Conservation (phyloP, 1,139 yeast genomes). For the Debaryomycetaceae sp. region DNA sequence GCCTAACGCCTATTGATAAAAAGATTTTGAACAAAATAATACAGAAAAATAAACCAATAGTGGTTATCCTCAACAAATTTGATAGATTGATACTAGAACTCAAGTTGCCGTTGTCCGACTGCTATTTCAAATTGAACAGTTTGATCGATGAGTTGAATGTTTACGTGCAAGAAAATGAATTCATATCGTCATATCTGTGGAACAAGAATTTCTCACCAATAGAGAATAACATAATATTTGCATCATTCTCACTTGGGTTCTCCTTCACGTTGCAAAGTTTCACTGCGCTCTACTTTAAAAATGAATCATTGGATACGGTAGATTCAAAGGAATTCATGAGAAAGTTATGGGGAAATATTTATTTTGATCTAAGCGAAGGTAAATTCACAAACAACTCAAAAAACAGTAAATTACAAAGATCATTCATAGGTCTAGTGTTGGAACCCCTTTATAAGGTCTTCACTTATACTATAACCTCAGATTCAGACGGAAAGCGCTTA, state of each 20-base stretch:
- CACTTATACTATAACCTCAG: slow-evolving; percentile 57
- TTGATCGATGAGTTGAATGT: slow-evolving; percentile 63
- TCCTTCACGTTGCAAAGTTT: slow-evolving; percentile 68
- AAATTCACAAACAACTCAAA: slow-evolving; percentile 42
- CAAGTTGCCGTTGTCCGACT: slow-evolving; percentile 68
- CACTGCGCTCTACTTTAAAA: slow-evolving; percentile 48
- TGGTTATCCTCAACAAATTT: slow-evolving; percentile 72
- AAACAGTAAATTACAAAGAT: slow-evolving; percentile 31
- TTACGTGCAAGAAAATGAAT: slow-evolving; percentile 35
- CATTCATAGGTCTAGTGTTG: slow-evolving; percentile 68
- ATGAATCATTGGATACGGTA: slow-evolving; percentile 19
- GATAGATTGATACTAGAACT: slow-evolving; percentile 81
- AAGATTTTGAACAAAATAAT: slow-evolving; percentile 48
- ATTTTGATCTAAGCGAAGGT: slow-evolving; percentile 41
- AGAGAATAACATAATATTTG: slow-evolving; percentile 65
- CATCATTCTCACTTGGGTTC: slow-evolving; percentile 60
- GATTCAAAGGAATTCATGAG: slow-evolving; percentile 44
- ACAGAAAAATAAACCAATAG: slow-evolving; percentile 45
- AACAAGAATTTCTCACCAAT: slow-evolving; percentile 54
- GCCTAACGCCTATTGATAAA: slow-evolving; percentile 56
- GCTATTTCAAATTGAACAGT: slow-evolving; percentile 63
- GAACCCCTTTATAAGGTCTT: slow-evolving; percentile 80
- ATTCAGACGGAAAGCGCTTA: slow-evolving; percentile 38
- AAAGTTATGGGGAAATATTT: slow-evolving; percentile 77
- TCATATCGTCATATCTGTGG: slow-evolving; percentile 22